Evolutionary conservation across 768 basidiomycete species (phyloP).

Genomic region (Mrakia blollopis): DNA sequence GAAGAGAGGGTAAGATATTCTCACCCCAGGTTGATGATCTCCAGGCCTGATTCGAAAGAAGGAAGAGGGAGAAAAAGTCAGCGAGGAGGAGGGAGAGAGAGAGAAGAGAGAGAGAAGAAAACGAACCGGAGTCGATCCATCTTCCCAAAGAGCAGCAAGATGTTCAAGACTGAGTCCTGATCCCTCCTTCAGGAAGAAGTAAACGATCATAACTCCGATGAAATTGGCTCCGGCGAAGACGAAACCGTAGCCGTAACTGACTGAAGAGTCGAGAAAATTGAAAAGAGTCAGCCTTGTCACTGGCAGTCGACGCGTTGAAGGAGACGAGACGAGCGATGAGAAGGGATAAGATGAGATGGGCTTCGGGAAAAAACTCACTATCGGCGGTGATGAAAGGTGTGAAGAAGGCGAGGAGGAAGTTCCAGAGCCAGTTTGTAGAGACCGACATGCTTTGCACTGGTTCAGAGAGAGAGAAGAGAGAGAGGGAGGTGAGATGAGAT

Average conservation of each 20-base stretch:
- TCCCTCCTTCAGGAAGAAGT: slow-evolving; percentile 70
- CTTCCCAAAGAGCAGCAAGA: slow-evolving; percentile 52
- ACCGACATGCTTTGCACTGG: slow-evolving; percentile 1
- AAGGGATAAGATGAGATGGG: no score
- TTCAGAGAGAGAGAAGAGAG: background rate
- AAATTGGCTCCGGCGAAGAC: slow-evolving; percentile 58
- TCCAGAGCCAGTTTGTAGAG: slow-evolving; percentile 15
- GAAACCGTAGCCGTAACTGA: slow-evolving; percentile 62
- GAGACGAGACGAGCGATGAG: background rate
- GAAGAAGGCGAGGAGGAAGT: slow-evolving; percentile 66
- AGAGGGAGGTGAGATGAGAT: no score
- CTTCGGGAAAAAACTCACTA: background rate
- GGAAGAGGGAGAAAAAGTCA: background rate
- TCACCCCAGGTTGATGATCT: no score
- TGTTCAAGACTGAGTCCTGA: slow-evolving; percentile 62
- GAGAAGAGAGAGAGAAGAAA: background rate
- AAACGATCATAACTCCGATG: slow-evolving; percentile 57
- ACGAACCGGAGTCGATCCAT: slow-evolving; percentile 38
- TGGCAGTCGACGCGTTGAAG: background rate
- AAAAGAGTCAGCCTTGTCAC: background rate
- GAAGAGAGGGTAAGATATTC: no score
- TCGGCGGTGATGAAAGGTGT: slow-evolving; percentile 63
- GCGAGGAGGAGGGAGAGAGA: no score
- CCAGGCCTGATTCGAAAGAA: no score
- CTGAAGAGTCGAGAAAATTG: slow-evolving; percentile 36